Conservation (phyloP, 345 rosid species). For the Citrus unshiu region DNA sequence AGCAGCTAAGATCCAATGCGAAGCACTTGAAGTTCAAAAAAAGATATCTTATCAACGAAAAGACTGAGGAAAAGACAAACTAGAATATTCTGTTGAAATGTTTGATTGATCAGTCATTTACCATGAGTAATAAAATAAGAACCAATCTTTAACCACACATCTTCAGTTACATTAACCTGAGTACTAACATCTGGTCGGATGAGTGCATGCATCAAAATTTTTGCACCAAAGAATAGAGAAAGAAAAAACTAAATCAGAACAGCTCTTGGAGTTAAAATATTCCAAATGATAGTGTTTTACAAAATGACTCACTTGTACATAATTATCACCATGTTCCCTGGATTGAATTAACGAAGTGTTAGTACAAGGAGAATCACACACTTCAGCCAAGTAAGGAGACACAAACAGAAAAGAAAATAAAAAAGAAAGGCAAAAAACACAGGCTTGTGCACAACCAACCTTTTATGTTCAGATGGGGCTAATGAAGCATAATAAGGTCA, state of each 20-base stretch:
- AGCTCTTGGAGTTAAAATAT: neutral
- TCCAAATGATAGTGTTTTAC: conserved; percentile 1
- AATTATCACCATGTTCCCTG: conserved; percentile 8
- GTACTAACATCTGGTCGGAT: neutral
- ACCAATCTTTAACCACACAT: neutral
- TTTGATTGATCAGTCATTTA: neutral
- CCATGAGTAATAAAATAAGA: neutral
- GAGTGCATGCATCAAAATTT: neutral
- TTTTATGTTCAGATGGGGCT: neutral
- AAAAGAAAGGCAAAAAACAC: neutral
- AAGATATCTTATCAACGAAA: too few relatives aligned
- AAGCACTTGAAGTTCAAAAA: too few relatives aligned
- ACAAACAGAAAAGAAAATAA: neutral
- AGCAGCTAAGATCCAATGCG: too few relatives aligned
- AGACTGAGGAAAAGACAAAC: too few relatives aligned
- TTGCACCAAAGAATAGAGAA: neutral
- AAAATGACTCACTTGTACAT: neutral
- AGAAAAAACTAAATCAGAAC: neutral
- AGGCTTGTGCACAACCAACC: neutral
- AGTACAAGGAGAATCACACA: neutral
- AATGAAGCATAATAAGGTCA: neutral
- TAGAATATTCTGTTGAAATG: too few relatives aligned
- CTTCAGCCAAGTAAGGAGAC: neutral
- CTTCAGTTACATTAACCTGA: neutral
- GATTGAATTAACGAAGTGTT: neutral